Evolutionary conservation across 768 basidiomycete species (phyloP).

Genomic region (Lyophyllum semitale): DNA sequence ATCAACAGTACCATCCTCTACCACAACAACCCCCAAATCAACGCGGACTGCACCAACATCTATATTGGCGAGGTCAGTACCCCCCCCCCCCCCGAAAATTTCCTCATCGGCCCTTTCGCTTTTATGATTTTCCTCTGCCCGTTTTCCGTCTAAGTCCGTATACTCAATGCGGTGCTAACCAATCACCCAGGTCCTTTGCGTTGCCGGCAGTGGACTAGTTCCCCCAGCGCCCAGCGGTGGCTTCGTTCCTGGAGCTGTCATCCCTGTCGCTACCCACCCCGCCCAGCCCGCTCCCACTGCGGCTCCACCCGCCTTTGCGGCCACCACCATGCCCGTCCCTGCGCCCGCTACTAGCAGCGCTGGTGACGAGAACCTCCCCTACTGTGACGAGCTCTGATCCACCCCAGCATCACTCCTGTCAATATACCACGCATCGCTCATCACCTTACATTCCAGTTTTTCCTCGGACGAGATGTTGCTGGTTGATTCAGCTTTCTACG

Average conservation of each 20-base stretch:
- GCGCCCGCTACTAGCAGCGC: constrained; percentile 10
- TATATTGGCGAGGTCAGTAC: constrained; percentile 72
- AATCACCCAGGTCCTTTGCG: constrained; percentile 51
- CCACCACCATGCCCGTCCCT: constrained; percentile 17
- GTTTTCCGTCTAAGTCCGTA: too few relatives aligned
- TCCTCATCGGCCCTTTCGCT: neutral
- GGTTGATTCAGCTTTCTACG: constrained; percentile 18
- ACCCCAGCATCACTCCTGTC: neutral
- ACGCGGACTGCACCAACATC: constrained; percentile 59
- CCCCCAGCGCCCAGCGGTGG: constrained; percentile 40
- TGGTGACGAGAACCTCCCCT: constrained; percentile 48
- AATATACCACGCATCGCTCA: constrained; percentile 10
- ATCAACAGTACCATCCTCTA: constrained; percentile 57
- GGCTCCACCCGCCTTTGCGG: constrained; percentile 21
- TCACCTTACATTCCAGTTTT: constrained; percentile 2
- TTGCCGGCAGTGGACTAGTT: constrained; percentile 36
- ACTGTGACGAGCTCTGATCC: constrained; percentile 51
- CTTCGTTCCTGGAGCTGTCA: constrained; percentile 23
- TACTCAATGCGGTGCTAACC: neutral
- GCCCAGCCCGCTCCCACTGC: constrained; percentile 17
- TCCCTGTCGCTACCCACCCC: constrained; percentile 33
- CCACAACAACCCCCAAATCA: constrained; percentile 76
- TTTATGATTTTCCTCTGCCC: neutral
- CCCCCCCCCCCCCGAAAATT: neutral
- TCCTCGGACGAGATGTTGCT: constrained; percentile 13